Evolutionary conservation across 139 green algal genomes (phyloP).

Genomic region (Haematococcus lacustris): DNA sequence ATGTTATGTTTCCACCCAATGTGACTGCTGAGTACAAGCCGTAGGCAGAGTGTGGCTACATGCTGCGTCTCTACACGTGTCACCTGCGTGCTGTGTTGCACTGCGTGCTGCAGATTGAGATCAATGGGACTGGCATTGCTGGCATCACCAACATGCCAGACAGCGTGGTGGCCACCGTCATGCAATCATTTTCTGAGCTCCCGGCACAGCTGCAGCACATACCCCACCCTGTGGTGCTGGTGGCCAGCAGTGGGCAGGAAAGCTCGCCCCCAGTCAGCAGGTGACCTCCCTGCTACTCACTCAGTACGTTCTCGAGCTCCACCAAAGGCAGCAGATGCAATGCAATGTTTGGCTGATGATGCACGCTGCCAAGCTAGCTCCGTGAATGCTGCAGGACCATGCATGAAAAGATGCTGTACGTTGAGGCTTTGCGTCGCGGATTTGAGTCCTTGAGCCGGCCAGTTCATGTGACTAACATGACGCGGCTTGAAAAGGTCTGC

Average conservation of each 20-base stretch:
- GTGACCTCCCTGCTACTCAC: too few species aligned
- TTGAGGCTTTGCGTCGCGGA: constrained; percentile 21
- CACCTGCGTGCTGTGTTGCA: background rate
- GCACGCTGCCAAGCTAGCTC: too few species aligned
- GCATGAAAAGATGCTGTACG: constrained; percentile 35
- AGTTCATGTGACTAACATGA: constrained; percentile 25
- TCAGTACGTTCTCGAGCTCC: too few species aligned
- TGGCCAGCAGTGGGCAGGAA: constrained; percentile 21
- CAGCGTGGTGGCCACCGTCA: constrained; percentile 14
- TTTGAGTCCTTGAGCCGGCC: constrained; percentile 11
- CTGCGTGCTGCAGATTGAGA: constrained; percentile 16
- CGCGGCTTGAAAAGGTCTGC: constrained; percentile 14
- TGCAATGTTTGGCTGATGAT: too few species aligned
- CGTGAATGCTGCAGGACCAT: too few species aligned
- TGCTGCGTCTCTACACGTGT: too few species aligned
- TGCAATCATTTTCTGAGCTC: constrained; percentile 7
- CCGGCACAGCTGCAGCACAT: constrained; percentile 2
- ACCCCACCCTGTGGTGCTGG: constrained; percentile 14
- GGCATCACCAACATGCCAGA: constrained; percentile 26
- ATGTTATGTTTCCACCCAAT: background rate
- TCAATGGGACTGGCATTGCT: constrained; percentile 29
- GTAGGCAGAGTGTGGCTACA: background rate
- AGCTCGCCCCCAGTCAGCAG: constrained; percentile 11
- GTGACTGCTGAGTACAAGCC: background rate
- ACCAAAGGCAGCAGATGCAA: too few species aligned